phyloP scores from a whole-genome alignment of 2,329 filamentous ascomycete species.

The Nigrospora osmanthi region DNA sequence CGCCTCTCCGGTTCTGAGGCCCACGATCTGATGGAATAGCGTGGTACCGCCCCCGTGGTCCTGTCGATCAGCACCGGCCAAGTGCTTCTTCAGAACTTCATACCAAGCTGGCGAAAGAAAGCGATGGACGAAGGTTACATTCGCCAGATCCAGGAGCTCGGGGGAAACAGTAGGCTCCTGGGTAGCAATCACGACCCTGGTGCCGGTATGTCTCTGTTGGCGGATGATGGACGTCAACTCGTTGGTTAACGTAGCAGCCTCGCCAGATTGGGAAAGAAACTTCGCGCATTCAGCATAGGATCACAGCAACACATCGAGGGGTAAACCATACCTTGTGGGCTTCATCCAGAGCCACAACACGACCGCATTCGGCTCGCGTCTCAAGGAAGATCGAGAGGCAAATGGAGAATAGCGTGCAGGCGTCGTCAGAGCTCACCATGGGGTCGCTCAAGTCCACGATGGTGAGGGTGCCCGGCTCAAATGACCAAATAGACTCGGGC shows the following conservation, averaged over 20 bases:
- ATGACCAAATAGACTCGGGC: constrained; percentile 11
- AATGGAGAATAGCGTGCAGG: constrained; percentile 49
- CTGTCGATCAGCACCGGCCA: constrained; percentile 7
- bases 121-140: constrained; percentile 15
- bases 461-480: constrained; percentile 36
- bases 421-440: constrained; percentile 42
- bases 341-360: constrained; percentile 48
- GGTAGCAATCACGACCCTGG: constrained; percentile 13
- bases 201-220: constrained; percentile 11
- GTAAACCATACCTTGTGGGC: constrained; percentile 45
- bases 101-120: constrained; percentile 14
- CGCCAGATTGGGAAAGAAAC: constrained; percentile 9
- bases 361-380: constrained; percentile 26
- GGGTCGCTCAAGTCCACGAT: constrained; percentile 51
- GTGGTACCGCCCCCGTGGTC: constrained; percentile 1
- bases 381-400: constrained; percentile 41
- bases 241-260: constrained; percentile 8
- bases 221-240: constrained; percentile 12
- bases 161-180: constrained; percentile 15
- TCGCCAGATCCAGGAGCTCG: constrained; percentile 11
- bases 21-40: constrained; percentile 11
- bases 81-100: constrained; percentile 8
- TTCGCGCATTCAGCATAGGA: constrained; percentile 1
- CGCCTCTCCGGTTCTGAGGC: constrained; percentile 11
- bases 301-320: not conserved